Percentiles rank a stretch among this genome's conserved stretches.
These are phyloP conservation scores for Epichloe sp. DNA, from an alignment of 2,329 filamentous ascomycete species.

Conservation along the genomic window DNA sequence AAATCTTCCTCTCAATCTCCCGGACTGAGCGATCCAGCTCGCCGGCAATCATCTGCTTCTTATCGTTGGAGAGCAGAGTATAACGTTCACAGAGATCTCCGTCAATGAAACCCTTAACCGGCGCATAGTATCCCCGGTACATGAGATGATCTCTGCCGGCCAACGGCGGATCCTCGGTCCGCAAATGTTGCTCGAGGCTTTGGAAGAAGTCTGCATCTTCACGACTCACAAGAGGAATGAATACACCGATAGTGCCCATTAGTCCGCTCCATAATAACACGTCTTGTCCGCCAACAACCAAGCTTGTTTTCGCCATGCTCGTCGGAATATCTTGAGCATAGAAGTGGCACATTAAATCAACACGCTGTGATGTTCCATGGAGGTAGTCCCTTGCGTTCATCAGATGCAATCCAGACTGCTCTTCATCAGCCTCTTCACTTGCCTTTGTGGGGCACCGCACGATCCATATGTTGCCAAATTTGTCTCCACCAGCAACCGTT, in stretches of 20 bases:
- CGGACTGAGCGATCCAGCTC: constrained; percentile 83
- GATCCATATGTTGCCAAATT: constrained; percentile 94
- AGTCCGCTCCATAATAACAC: constrained; percentile 88
- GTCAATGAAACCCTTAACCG: constrained; percentile 92
- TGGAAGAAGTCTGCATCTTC: constrained; percentile 98
- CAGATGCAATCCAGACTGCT: constrained; percentile 81
- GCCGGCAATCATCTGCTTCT: constrained; percentile 88
- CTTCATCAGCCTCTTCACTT: constrained; percentile 83
- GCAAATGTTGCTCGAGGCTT: constrained; percentile 75
- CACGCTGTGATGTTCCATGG: constrained; percentile 72
- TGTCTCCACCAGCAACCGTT: constrained; percentile 86
- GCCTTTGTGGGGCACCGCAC: constrained; percentile 76
- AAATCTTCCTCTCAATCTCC: constrained; percentile 94
- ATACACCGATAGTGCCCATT: constrained; percentile 84
- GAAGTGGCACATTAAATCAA: constrained; percentile 77
- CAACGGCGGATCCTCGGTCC: constrained; percentile 74
- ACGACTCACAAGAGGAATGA: constrained; percentile 81
- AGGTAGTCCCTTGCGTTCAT: constrained; percentile 82
- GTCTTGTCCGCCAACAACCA: constrained; percentile 85
- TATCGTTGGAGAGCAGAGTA: constrained; percentile 68
- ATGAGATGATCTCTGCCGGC: constrained; percentile 91
- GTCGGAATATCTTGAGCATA: constrained; percentile 89
- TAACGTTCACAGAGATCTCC: constrained; percentile 93
- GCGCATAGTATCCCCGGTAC: constrained; percentile 90
- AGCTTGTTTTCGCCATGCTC: constrained; percentile 73